Evolutionary conservation across 1,284 basidiomycete species (phyloP), one percentile per base, ranked within the genome.

Genomic region (Chalciporus sp.): DNA sequence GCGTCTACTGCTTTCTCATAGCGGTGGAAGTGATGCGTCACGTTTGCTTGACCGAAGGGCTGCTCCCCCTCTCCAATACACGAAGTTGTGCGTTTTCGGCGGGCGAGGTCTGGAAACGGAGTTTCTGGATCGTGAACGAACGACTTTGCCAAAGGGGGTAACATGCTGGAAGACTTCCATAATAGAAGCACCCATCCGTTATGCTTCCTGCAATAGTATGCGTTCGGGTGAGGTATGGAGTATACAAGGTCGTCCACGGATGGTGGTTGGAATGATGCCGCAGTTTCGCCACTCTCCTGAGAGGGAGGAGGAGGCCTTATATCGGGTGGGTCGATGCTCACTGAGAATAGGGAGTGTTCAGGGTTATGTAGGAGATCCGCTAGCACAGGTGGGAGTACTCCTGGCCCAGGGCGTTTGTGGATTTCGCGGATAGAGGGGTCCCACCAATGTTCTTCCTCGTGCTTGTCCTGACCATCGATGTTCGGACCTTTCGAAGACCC

Each of bases 1-100:
- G 85, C 78, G 63, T 89, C 86, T 19, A 91, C 78, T 2, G 85
- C 85, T 53, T 76, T 80, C 52, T 77, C 76, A 62, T 91, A 92
- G 49, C 75, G 77, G 65, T 92, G 90, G 61, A 89, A 91, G 65
- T 92, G 90, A 64, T 92, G 90, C 0, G 89, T 88, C 58, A 79
- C 74, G 67, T 90, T 89, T n/a, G 63, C 61, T 40, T 70, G 72
- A 0, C 75, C 76, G 50, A 78, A 77, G 0, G 74, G 67, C 39
- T 78, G 74, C 27, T 77, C 79, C 14, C 67, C 75, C 17, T 80
- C 77, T 16, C 72, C 77, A 23, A 83, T 65, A 61, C 86, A 89
- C 2, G 81, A 83, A 9, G 56, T 62, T 0, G 73, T 79, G 49
- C 66, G 72, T 58, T 77, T 81, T 35, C 85, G 79, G 35, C 77